A percentile compares a stretch with the other conserved stretches of the same genome.
Conservation (phyloP, 2,329 filamentous ascomycete genomes). For the Hypoxylon sp. region DNA sequence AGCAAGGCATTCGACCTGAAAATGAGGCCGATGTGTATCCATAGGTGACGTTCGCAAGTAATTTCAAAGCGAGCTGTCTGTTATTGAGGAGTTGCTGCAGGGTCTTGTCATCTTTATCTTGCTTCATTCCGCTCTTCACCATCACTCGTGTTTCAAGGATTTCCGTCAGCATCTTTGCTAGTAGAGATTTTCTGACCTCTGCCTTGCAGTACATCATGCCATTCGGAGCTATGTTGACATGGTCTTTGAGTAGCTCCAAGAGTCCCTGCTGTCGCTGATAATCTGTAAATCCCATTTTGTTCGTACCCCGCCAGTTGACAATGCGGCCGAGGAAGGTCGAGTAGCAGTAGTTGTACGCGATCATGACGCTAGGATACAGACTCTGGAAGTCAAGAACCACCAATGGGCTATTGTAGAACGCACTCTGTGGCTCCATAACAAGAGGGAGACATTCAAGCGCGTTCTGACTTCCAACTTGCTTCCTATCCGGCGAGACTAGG, state of each 20-base stretch:
- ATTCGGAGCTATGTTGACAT: conserved; percentile 93
- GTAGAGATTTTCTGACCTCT: conserved; percentile 84
- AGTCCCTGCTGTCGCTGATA: conserved; percentile 81
- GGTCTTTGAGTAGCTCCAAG: conserved; percentile 78
- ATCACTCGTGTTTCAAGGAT: conserved; percentile 96
- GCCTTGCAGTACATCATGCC: conserved; percentile 95
- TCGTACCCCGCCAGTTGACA: conserved; percentile 84
- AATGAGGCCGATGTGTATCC: conserved; percentile 97
- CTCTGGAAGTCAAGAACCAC: conserved; percentile 96
- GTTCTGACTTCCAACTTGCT: conserved; percentile 93
- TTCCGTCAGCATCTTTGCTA: conserved; percentile 96
- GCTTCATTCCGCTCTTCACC: conserved; percentile 97
- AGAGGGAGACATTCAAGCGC: conserved; percentile 92
- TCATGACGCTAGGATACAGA: conserved; percentile 97
- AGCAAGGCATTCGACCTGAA: conserved; percentile 96
- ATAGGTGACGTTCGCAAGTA: conserved; percentile 99
- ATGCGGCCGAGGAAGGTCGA: conserved; percentile 93
- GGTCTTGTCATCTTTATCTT: conserved; percentile 85
- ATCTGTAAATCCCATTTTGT: conserved; percentile 94
- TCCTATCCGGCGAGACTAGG: conserved; percentile 86
- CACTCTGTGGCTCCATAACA: conserved; percentile 97
- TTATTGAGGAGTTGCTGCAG: conserved; percentile 92
- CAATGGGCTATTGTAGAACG: conserved; percentile 89
- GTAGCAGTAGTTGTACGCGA: conserved; percentile 99
- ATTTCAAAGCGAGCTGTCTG: conserved; percentile 89